A percentile compares a stretch with the other conserved stretches of the same genome.
These are phyloP conservation scores for Tylopilus intermedius DNA, from an alignment of 768 basidiomycete species.

Conservation along the genomic window DNA sequence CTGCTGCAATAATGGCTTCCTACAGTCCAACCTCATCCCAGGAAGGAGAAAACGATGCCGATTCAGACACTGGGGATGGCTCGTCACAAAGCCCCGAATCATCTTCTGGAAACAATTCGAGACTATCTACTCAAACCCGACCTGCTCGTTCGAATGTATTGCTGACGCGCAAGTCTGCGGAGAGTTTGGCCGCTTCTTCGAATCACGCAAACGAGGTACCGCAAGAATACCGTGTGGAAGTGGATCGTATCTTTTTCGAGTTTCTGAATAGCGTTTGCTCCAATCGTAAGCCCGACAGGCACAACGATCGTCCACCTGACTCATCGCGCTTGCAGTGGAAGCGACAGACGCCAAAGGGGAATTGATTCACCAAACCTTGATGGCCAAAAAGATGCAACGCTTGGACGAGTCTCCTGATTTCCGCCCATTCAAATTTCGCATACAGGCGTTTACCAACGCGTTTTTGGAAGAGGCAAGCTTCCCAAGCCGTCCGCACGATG, in stretches of 20 bases:
- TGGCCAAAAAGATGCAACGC: constrained; percentile 99
- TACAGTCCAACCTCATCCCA: constrained; percentile 36
- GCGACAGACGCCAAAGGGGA: constrained; percentile 93
- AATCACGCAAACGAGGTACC: constrained; percentile 62
- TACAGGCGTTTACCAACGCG: constrained; percentile 94
- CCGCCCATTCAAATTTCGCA: constrained; percentile 98
- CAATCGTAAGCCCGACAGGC: constrained; percentile 58
- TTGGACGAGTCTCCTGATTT: constrained; percentile 95
- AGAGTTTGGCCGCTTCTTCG: constrained; percentile 22
- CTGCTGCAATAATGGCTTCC: constrained; percentile 7
- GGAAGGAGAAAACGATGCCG: constrained; percentile 49
- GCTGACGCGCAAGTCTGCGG: constrained; percentile 19
- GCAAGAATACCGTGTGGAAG: constrained; percentile 71
- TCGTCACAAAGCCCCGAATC: constrained; percentile 31
- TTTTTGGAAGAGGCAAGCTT: constrained; percentile 81
- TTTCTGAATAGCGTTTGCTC: constrained; percentile 87
- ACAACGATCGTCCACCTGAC: constrained; percentile 6
- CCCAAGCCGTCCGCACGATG: constrained; percentile 1
- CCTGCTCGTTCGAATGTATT: constrained; percentile 12
- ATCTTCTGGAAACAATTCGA: constrained; percentile 22
- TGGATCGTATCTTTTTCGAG: constrained; percentile 88
- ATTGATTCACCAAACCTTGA: constrained; percentile 94
- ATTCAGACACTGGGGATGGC: constrained; percentile 38
- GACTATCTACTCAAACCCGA: constrained; percentile 24
- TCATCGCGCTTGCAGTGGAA: constrained; percentile 58